A percentile compares a stretch with the other conserved stretches of the same genome.
These are phyloP conservation scores for Sporothrix globosa DNA, from an alignment of 2,329 filamentous ascomycete species.

Conservation along the genomic window DNA sequence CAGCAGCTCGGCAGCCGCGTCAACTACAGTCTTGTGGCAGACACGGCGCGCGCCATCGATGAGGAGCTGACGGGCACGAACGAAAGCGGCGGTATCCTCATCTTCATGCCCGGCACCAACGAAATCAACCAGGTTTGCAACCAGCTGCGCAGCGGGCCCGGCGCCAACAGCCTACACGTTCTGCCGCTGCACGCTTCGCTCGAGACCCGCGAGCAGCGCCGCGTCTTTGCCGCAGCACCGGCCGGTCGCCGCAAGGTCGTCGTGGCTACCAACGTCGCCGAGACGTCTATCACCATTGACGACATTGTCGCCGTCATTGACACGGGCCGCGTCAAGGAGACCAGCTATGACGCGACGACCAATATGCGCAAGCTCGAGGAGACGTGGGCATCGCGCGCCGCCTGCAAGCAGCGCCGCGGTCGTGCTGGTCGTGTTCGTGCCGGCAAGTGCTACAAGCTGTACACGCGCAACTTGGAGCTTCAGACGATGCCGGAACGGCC, in stretches of 20 bases:
- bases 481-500: conserved; percentile 83
- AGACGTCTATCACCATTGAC: conserved; percentile 98
- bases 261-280: conserved; percentile 93
- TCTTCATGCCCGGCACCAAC: conserved; percentile 88
- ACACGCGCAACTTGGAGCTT: conserved; percentile 77
- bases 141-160: conserved; percentile 61
- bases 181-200: conserved; percentile 91
- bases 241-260: conserved; percentile 86
- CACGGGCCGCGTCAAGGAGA: conserved; percentile 94
- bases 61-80: conserved; percentile 65
- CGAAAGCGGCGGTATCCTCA: conserved; percentile 84
- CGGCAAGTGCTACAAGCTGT: conserved; percentile 93
- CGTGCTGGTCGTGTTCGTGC: conserved; percentile 90
- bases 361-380: conserved; percentile 95
- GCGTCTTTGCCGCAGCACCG: conserved; percentile 79
- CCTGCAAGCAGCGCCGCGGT: conserved; percentile 91
- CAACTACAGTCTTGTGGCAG: conserved; percentile 84
- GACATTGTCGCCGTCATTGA: conserved; percentile 97
- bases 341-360: conserved; percentile 85
- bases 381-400: conserved; percentile 90
- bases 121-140: conserved; percentile 85
- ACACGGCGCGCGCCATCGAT: conserved; percentile 82
- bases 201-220: conserved; percentile 82
- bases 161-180: conserved; percentile 60
- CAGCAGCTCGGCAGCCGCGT: conserved; percentile 78